Percentiles rank a stretch among this genome's conserved stretches.
phyloP scores from a whole-genome alignment of 2,329 filamentous ascomycete species.

The Botrytis fabae region DNA sequence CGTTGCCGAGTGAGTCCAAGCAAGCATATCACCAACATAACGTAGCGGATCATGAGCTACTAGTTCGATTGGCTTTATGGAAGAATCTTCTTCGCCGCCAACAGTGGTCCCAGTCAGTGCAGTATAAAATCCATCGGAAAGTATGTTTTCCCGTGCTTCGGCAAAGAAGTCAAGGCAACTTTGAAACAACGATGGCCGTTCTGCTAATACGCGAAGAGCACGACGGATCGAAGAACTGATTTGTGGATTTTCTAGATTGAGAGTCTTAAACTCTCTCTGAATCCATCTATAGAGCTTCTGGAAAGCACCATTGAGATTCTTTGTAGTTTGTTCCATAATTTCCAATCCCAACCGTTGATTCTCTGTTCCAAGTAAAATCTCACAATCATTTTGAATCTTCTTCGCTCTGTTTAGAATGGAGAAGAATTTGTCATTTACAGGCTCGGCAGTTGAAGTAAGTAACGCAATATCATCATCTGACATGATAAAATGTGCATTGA shows the following conservation, averaged over 20 bases:
- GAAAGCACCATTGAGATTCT: conserved; percentile 82
- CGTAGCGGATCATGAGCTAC: conserved; percentile 87
- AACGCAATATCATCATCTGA: conserved; percentile 76
- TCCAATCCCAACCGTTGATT: conserved; percentile 86
- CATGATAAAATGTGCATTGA: conserved; percentile 80
- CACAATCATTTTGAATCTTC: conserved; percentile 83
- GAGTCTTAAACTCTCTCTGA: conserved; percentile 84
- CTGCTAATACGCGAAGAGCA: conserved; percentile 82
- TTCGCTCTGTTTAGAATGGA: conserved; percentile 74
- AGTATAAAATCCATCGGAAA: conserved; percentile 86
- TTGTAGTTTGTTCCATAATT: conserved; percentile 87
- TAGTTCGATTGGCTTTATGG: conserved; percentile 88
- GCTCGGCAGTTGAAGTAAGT: conserved; percentile 75
- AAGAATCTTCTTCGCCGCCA: conserved; percentile 57
- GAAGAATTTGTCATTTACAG: conserved; percentile 86
- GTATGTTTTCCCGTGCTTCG: conserved; percentile 79
- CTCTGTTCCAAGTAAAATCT: conserved; percentile 85
- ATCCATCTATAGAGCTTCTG: conserved; percentile 97
- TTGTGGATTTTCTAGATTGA: conserved; percentile 93
- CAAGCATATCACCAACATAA: conserved; percentile 95
- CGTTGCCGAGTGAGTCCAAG: conserved; percentile 91
- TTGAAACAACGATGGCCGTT: conserved; percentile 86
- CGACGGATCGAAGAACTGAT: conserved; percentile 82
- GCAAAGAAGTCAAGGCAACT: conserved; percentile 92
- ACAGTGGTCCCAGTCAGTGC: conserved; percentile 75